Evolutionary conservation across 2,329 filamentous ascomycete species (phyloP).

Genomic region (Beauveria rudraprayagi): DNA sequence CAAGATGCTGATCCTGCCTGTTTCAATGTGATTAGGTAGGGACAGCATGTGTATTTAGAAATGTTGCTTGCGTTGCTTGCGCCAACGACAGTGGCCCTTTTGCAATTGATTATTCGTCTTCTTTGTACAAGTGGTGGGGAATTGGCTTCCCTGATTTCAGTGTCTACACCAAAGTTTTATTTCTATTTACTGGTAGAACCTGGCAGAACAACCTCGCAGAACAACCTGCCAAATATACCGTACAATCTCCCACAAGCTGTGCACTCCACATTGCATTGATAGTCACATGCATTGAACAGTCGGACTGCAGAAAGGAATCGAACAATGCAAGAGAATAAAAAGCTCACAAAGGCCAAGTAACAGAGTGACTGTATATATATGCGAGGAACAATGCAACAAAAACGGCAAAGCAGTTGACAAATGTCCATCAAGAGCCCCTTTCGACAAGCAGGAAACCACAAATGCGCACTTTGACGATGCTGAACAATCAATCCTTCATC

Average conservation of each 20-base stretch:
- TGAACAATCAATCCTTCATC: neutral
- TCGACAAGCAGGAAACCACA: neutral
- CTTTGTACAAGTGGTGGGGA: constrained; percentile 3
- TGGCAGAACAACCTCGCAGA: neutral
- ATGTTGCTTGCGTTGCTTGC: neutral
- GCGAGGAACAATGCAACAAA: neutral
- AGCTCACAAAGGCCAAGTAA: neutral
- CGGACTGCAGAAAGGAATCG: neutral
- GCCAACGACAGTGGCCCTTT: neutral
- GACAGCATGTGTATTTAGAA: constrained; percentile 6
- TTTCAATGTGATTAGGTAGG: neutral
- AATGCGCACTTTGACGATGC: neutral
- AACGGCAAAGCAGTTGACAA: neutral
- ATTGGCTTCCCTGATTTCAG: neutral
- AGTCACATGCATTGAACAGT: too few relatives aligned
- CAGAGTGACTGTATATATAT: neutral
- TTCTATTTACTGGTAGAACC: neutral
- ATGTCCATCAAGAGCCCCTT: too few relatives aligned
- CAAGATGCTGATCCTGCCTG: neutral
- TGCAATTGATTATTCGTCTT: neutral
- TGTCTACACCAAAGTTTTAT: neutral
- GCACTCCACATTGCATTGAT: too few relatives aligned
- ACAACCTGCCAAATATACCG: neutral
- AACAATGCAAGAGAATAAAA: neutral
- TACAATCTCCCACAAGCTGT: neutral